Conservation (phyloP, 768 basidiomycete genomes). For the Tylopilus sp. region DNA sequence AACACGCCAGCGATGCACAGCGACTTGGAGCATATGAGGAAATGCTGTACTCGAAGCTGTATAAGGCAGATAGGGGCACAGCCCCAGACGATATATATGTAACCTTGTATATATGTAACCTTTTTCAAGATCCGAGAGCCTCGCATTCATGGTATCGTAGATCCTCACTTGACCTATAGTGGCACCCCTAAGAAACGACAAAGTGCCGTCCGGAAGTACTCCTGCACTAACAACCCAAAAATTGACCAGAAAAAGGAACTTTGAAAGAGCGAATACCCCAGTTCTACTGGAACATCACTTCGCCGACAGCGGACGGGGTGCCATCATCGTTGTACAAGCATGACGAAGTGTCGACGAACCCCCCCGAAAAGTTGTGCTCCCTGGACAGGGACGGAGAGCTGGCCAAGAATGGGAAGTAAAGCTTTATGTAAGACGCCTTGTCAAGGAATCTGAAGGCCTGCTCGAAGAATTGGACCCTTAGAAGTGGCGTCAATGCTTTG, state of each 20-base stretch:
- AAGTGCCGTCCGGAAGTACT: not conserved
- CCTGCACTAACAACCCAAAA: not conserved
- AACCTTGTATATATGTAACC: too few species aligned
- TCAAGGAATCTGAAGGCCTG: conserved; percentile 37
- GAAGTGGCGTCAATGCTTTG: not conserved
- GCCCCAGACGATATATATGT: not conserved
- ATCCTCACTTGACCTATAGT: too few species aligned
- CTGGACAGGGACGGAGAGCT: conserved; percentile 27
- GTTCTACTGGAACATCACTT: conserved; percentile 18
- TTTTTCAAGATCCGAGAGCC: too few species aligned
- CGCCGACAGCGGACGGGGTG: conserved; percentile 22
- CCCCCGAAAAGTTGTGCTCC: conserved; percentile 16
- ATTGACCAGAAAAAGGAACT: too few species aligned
- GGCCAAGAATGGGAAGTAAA: conserved; percentile 39
- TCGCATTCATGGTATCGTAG: too few species aligned
- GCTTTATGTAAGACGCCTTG: conserved; percentile 24
- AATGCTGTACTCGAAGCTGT: not conserved
- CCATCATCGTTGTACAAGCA: conserved; percentile 34
- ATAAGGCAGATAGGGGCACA: conserved; percentile 3
- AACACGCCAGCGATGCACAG: too few species aligned
- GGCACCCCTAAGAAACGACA: not conserved
- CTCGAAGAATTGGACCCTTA: conserved; percentile 32
- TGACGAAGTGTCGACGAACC: conserved; percentile 26
- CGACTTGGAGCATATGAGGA: not conserved
- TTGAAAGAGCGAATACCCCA: not conserved